A percentile compares a stretch with the other conserved stretches of the same genome.
These are phyloP conservation scores for Tetracladium marchalianum DNA, from an alignment of 495 filamentous ascomycete genomes.

Conservation along the genomic window DNA sequence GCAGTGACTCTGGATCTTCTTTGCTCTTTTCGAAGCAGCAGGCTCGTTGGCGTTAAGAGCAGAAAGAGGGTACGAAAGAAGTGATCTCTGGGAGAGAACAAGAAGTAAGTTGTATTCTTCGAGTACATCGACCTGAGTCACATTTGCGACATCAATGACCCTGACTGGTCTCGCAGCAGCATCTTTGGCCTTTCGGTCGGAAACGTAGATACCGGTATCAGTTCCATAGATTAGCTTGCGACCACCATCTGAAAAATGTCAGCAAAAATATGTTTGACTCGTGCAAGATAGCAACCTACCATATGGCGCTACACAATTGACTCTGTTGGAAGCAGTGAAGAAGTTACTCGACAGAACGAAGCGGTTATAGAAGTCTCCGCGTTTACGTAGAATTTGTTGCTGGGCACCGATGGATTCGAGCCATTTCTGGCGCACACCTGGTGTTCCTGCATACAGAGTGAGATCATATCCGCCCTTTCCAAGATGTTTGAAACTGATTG, in stretches of 20 bases:
- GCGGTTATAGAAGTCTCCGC: constrained; percentile 90
- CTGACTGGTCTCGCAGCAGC: constrained; percentile 59
- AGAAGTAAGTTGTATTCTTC: constrained; percentile 89
- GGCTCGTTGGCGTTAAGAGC: constrained; percentile 76
- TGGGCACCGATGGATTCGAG: constrained; percentile 90
- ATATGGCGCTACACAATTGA: constrained; percentile 81
- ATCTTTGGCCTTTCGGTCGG: constrained; percentile 82
- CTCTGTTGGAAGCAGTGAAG: constrained; percentile 70
- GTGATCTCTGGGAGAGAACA: constrained; percentile 85
- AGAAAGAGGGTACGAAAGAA: constrained; percentile 77
- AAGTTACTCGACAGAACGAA: constrained; percentile 75
- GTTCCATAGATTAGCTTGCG: constrained; percentile 90
- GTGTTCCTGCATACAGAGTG: constrained; percentile 77
- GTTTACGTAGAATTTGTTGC: constrained; percentile 71
- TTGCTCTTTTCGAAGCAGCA: constrained; percentile 70
- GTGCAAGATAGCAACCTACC: constrained; percentile 43
- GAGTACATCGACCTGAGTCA: constrained; percentile 92
- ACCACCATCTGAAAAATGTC: constrained; percentile 61
- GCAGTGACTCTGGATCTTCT: constrained; percentile 93
- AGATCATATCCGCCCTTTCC: constrained; percentile 94
- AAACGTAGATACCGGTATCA: constrained; percentile 84
- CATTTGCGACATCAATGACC: constrained; percentile 75
- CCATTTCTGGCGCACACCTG: constrained; percentile 80
- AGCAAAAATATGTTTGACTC: constrained; percentile 3
- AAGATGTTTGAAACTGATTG: constrained; percentile 95